Conservation (phyloP, 805 yeast species). For the Saccharomycopsis javanensis region DNA sequence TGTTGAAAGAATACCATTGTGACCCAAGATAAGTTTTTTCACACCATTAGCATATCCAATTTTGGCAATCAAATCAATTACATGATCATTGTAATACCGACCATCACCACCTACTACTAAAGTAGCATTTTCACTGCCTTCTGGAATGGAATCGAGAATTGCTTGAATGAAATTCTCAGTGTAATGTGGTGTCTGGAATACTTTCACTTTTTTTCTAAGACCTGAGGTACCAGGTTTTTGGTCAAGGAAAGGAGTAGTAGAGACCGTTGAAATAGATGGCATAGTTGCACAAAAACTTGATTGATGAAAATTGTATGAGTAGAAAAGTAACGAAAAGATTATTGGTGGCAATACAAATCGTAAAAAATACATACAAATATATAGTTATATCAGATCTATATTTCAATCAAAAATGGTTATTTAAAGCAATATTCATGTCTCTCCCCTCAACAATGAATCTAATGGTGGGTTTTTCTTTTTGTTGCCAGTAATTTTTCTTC, state of each 20-base stretch:
- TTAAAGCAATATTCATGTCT: no score
- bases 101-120: constrained; percentile 97
- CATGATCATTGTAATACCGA: constrained; percentile 76
- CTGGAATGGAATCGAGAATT: constrained; percentile 78
- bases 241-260: constrained; percentile 72
- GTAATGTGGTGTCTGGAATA: constrained; percentile 70
- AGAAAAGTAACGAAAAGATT: background rate
- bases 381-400: no score
- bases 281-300: constrained; percentile 8
- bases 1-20: constrained; percentile 80
- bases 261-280: constrained; percentile 26
- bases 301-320: background rate
- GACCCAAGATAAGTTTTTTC: constrained; percentile 74
- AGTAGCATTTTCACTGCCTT: constrained; percentile 64
- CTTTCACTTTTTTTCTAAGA: constrained; percentile 79
- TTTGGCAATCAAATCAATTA: constrained; percentile 69
- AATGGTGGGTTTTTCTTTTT: no score
- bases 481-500: no score
- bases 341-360: background rate
- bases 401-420: no score
- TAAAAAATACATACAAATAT: background rate
- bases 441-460: no score
- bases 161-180: constrained; percentile 93
- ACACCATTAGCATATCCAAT: constrained; percentile 92
- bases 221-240: constrained; percentile 99